Conservation (phyloP, 306 rosid species). For the Vachellia pachyceras region DNA sequence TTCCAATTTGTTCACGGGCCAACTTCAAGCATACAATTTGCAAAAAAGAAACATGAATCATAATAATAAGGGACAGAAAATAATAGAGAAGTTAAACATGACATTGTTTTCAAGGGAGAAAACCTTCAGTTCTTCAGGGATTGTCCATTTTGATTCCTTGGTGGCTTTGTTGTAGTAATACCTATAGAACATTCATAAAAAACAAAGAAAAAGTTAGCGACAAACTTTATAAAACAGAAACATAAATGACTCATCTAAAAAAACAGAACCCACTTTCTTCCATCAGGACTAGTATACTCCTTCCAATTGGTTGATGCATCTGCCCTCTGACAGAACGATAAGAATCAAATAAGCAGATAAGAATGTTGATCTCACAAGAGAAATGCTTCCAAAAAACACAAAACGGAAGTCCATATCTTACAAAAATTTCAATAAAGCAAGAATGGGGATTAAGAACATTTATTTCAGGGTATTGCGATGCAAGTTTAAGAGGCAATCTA, state of each 20-base stretch:
- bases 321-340: conserved; percentile 69
- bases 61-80: conserved; percentile 13
- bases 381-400: conserved; percentile 24
- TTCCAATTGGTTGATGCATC: conserved; percentile 98
- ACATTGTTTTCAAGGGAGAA: conserved; percentile 31
- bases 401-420: conserved; percentile 24
- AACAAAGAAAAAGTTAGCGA: conserved; percentile 32
- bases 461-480: conserved; percentile 34
- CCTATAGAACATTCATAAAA: conserved; percentile 57
- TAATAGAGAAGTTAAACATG: conserved; percentile 4
- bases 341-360: conserved; percentile 41
- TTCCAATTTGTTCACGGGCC: conserved; percentile 82
- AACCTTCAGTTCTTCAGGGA: conserved; percentile 93
- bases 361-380: conserved; percentile 36
- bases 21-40: conserved; percentile 55
- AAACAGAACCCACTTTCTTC: conserved; percentile 73
- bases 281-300: conserved; percentile 87
- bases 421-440: conserved; percentile 15
- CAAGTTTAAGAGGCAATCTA: conserved; percentile 31
- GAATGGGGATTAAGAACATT: conserved; percentile 36
- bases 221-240: conserved; percentile 28
- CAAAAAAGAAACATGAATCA: conserved; percentile 35
- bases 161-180: conserved; percentile 83
- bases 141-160: conserved; percentile 88
- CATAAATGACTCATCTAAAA: conserved; percentile 14